Evolutionary conservation across 441 rosid species (phyloP).

Genomic region (Brassica hybrid): DNA sequence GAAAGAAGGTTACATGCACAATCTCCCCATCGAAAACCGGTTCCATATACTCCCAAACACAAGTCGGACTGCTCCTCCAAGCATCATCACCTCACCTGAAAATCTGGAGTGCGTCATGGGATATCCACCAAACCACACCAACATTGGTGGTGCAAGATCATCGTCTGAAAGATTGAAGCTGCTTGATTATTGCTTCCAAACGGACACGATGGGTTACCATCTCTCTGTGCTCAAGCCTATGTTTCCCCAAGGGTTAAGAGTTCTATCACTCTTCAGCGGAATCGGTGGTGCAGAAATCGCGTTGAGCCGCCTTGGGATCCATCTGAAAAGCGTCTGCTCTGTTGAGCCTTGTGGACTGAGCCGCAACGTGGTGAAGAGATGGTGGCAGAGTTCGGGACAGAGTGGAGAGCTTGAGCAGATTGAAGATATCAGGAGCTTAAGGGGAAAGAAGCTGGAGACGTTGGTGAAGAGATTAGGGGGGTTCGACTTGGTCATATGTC

Average conservation of each 20-base stretch:
- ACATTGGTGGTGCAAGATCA: conserved; percentile 48
- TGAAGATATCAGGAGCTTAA: conserved; percentile 64
- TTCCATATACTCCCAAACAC: conserved; percentile 60
- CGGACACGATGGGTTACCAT: conserved; percentile 81
- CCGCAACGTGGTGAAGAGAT: conserved; percentile 61
- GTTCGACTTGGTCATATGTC: conserved; percentile 81
- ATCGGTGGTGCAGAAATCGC: conserved; percentile 82
- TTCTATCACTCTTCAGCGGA: conserved; percentile 78
- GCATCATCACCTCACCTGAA: conserved; percentile 63
- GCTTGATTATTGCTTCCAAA: conserved; percentile 75
- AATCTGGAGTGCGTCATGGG: conserved; percentile 75
- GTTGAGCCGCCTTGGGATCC: conserved; percentile 70
- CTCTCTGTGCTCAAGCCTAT: conserved; percentile 73
- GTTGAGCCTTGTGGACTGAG: conserved; percentile 64
- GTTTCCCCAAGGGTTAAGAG: conserved; percentile 68
- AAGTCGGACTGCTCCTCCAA: conserved; percentile 56
- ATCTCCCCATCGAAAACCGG: conserved; percentile 73
- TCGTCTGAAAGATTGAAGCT: conserved; percentile 58
- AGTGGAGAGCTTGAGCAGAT: conserved; percentile 77
- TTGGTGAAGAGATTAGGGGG: conserved; percentile 59
- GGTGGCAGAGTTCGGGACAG: conserved; percentile 79
- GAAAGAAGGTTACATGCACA: conserved; percentile 85
- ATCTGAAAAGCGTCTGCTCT: conserved; percentile 65
- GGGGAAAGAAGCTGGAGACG: conserved; percentile 53
- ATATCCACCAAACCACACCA: conserved; percentile 75